A percentile compares a stretch with the other conserved stretches of the same genome.
These are phyloP conservation scores for Carex sylvatica DNA, from an alignment of 202 grass and related monocot genomes.

Conservation along the genomic window DNA sequence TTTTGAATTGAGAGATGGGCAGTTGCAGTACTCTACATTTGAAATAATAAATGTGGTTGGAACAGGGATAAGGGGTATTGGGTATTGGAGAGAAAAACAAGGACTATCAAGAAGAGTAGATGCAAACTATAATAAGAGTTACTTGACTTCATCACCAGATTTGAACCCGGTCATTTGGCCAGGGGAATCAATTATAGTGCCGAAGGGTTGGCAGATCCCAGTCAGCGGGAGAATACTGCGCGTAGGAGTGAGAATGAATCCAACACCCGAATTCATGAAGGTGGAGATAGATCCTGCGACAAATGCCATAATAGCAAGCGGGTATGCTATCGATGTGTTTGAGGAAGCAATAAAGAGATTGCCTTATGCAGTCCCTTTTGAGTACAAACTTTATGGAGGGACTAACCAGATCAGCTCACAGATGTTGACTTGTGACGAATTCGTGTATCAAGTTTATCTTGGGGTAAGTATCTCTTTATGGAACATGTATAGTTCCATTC, in stretches of 20 bases:
- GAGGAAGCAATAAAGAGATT: conserved; percentile 44
- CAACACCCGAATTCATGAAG: conserved; percentile 26
- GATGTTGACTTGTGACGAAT: conserved; percentile 36
- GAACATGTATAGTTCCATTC: neutral
- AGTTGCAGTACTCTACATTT: conserved; percentile 31
- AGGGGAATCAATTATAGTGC: conserved; percentile 39
- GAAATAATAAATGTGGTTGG: conserved; percentile 48
- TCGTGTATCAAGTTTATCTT: conserved; percentile 49
- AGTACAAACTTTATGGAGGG: conserved; percentile 35
- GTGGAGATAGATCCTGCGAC: conserved; percentile 29
- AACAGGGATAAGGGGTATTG: conserved; percentile 32
- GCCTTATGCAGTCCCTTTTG: conserved; percentile 37
- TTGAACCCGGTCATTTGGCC: conserved; percentile 40
- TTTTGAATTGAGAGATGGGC: conserved; percentile 28
- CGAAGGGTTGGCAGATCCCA: conserved; percentile 51
- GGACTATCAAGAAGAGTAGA: conserved; percentile 19
- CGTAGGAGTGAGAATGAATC: conserved; percentile 37
- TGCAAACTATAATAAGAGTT: neutral
- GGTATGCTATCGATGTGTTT: conserved; percentile 46
- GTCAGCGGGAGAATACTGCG: conserved; percentile 36
- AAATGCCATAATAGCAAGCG: neutral
- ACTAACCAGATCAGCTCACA: neutral
- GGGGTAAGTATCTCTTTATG: conserved; percentile 28
- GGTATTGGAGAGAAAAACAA: conserved; percentile 36
- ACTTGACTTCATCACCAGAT: conserved; percentile 15